phyloP scores from a whole-genome alignment of 768 basidiomycete genomes.

The Vararia minispora region DNA sequence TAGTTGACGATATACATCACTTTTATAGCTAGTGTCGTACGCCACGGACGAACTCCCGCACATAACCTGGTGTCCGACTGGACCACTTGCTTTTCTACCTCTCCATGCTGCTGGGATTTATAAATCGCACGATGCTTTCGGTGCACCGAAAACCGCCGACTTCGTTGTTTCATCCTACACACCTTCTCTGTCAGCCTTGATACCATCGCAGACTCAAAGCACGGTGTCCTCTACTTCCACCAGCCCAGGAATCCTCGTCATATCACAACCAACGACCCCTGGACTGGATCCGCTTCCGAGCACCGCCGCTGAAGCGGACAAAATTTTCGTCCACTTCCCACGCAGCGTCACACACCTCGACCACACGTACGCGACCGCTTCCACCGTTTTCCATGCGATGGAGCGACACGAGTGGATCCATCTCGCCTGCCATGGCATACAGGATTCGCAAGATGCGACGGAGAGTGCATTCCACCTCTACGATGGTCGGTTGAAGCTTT shows the following conservation, averaged over 20 bases:
- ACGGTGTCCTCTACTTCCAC: too few relatives aligned
- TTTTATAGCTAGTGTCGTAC: too few relatives aligned
- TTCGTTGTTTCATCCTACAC: not conserved
- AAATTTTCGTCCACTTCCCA: too few relatives aligned
- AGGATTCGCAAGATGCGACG: conserved; percentile 4
- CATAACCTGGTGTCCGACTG: not conserved
- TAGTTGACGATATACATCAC: too few relatives aligned
- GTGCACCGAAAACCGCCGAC: not conserved
- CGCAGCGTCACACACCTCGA: not conserved
- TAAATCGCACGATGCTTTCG: too few relatives aligned
- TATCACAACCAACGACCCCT: too few relatives aligned
- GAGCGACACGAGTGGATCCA: conserved; percentile 6
- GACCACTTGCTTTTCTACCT: not conserved
- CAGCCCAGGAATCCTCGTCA: too few relatives aligned
- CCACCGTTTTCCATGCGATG: conserved; percentile 4
- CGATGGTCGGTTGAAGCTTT: conserved; percentile 6
- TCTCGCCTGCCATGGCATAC: conserved; percentile 12
- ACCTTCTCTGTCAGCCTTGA: not conserved
- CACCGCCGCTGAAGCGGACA: too few relatives aligned
- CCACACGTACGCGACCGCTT: not conserved
- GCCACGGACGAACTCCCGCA: not conserved
- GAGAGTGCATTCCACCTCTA: conserved; percentile 8
- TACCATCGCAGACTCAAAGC: not conserved
- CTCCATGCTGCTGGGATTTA: conserved; percentile 1
- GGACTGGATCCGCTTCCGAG: too few relatives aligned